Evolutionary conservation across 2,329 filamentous ascomycete species (phyloP), one percentile per base, ranked within the genome.

Genomic region (Calonectria honghensis): DNA sequence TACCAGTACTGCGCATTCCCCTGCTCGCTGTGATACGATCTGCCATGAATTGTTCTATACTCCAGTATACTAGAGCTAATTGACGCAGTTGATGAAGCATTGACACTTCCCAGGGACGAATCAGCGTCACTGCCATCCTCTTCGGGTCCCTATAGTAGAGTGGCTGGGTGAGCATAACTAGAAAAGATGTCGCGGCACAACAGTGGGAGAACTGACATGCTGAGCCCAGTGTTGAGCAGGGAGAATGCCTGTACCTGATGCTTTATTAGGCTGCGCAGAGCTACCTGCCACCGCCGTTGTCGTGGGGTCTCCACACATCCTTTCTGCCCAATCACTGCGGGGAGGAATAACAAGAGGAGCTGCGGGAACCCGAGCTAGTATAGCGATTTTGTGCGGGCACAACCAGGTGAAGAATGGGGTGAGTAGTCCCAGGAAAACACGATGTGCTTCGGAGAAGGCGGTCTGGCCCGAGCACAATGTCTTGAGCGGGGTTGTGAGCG

Each of bases 1-100:
- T 61, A 39, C 54, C 54, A 61, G 54, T 61, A 61, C 18, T 61
- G 32, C 6, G 54, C 54, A 39, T 61, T 39, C 16, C 54, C 54
- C 32, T 61, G 54, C 13, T 61, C 54, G 2, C 54, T 61, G 35
- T 61, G 54, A 16, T 61, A 61, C 4, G 32, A 61, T 61, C 54
- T 61, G 3, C 54, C 54, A 7, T 61, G 54, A 7, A 61, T 39
- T 9, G 54, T 61, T n/a, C 54, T 39, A 10, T 61, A 61, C 3
- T 61, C 54, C 16, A 61, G n/a, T 10, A 61, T 61, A 39, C 54
- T 39, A 14, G 54, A 61, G 35, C 54, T 61, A 37, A 61, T 61
- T 61, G 54, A 61, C 20, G 54, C 54, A 27, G 54, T 61, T 39
- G 35, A 61, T 11, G 54, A 61, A n/a, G 54, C 54, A 16, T 61